These are phyloP conservation scores for Zelopaecilomyces penicillatus DNA, from an alignment of 2,329 filamentous ascomycete species.

Conservation along the genomic window DNA sequence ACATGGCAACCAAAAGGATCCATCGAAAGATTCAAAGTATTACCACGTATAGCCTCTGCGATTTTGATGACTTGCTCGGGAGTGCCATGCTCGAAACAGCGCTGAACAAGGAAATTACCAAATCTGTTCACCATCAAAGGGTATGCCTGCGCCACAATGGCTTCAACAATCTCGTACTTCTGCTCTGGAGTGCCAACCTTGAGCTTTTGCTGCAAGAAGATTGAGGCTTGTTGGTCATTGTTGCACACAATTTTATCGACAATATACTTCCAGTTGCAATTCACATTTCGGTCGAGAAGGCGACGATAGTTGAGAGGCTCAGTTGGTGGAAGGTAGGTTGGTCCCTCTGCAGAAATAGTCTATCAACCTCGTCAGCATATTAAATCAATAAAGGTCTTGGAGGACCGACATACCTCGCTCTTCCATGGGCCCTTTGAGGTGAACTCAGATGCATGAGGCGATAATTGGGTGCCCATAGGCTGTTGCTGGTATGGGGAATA, in stretches of 20 bases:
- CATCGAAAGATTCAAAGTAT: constrained; percentile 92
- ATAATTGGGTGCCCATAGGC: constrained; percentile 56
- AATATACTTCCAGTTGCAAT: constrained; percentile 98
- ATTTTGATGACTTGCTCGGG: constrained; percentile 92
- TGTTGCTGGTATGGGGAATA: constrained; percentile 46
- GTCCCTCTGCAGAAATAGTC: constrained; percentile 46
- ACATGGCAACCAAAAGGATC: constrained; percentile 98
- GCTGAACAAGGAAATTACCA: constrained; percentile 95
- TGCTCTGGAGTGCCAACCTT: constrained; percentile 93
- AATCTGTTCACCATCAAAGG: constrained; percentile 97
- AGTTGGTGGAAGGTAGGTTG: constrained; percentile 75
- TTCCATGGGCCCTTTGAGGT: constrained; percentile 51
- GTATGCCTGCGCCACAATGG: constrained; percentile 91
- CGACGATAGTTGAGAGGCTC: constrained; percentile 96
- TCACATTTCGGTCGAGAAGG: constrained; percentile 88
- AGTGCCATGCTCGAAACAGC: constrained; percentile 97
- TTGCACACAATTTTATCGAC: constrained; percentile 99
- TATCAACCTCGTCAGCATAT: constrained; percentile 19
- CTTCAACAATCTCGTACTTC: constrained; percentile 94
- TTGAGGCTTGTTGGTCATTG: constrained; percentile 98
- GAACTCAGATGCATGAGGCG: constrained; percentile 67
- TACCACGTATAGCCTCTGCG: constrained; percentile 86
- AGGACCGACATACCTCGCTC: constrained; percentile 34
- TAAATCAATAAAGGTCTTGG: neutral
- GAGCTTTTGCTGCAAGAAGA: constrained; percentile 97